Evolutionary conservation across 2,329 filamentous ascomycete species (phyloP).

Genomic region (Cercospora citrullina): DNA sequence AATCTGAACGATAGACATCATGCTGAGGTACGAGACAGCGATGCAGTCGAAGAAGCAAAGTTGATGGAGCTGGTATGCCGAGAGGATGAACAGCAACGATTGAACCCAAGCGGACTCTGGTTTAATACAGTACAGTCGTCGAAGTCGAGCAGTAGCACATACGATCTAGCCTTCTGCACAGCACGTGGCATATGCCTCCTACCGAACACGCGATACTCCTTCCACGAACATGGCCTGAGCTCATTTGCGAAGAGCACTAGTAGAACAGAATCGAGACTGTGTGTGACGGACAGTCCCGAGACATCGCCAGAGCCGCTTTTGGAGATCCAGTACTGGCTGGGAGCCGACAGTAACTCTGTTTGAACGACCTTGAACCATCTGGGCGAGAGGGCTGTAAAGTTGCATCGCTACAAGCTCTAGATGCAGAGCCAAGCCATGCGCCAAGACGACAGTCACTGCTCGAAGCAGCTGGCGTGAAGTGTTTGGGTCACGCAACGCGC

Average conservation of each 20-base stretch:
- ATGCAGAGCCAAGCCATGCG: neutral
- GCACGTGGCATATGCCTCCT: neutral
- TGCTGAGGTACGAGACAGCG: neutral
- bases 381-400: neutral
- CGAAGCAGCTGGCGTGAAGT: neutral
- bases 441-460: neutral
- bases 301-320: neutral
- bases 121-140: neutral
- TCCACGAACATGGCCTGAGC: neutral
- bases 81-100: neutral
- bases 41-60: neutral
- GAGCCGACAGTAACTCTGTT: neutral
- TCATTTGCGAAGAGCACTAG: neutral
- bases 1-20: neutral
- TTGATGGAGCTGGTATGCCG: neutral
- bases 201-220: neutral
- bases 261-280: neutral
- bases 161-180: neutral
- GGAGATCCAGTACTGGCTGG: neutral
- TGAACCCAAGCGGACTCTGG: neutral
- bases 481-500: neutral
- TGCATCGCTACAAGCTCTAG: neutral
- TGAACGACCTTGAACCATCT: neutral
- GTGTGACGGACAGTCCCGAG: neutral
- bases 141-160: neutral